These are phyloP conservation scores for Elsinoe perseae DNA, from an alignment of 2,329 filamentous ascomycete species.

Conservation along the genomic window DNA sequence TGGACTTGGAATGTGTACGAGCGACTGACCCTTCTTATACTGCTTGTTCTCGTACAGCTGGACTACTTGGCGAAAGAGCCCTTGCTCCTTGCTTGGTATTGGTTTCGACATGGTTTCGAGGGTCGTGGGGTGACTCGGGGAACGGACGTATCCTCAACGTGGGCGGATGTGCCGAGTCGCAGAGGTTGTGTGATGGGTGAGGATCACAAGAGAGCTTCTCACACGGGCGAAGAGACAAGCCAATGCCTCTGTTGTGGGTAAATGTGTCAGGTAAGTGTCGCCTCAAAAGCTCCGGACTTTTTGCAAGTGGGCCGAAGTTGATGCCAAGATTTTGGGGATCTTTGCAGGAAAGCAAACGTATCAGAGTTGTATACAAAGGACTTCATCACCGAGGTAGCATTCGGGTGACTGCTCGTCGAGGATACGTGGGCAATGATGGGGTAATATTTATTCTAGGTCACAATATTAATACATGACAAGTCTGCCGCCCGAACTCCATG, in stretches of 20 bases:
- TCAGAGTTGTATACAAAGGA: no score
- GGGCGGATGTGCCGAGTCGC: not conserved
- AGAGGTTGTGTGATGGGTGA: not conserved
- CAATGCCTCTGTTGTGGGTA: constrained; percentile 5
- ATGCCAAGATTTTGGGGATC: constrained; percentile 14
- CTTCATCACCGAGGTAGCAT: no score
- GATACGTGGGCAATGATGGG: no score
- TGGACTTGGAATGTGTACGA: constrained; percentile 18
- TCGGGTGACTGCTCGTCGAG: no score
- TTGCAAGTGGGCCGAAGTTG: constrained; percentile 4
- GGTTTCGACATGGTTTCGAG: constrained; percentile 37
- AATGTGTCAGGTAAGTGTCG: not conserved
- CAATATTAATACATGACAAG: not conserved
- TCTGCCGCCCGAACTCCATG: not conserved
- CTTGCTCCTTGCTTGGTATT: constrained; percentile 77
- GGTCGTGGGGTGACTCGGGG: constrained; percentile 3
- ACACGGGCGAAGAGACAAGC: not conserved
- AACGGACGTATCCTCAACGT: not conserved
- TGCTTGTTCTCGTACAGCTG: constrained; percentile 97
- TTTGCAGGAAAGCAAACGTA: not conserved
- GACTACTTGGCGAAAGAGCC: constrained; percentile 90
- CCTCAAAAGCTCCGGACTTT: constrained; percentile 5
- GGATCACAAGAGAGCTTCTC: no score
- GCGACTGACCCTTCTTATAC: constrained; percentile 67
- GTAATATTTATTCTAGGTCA: not conserved